These are phyloP conservation scores for Aplosporella prunicola DNA, from an alignment of 2,329 filamentous ascomycete genomes.

Conservation along the genomic window DNA sequence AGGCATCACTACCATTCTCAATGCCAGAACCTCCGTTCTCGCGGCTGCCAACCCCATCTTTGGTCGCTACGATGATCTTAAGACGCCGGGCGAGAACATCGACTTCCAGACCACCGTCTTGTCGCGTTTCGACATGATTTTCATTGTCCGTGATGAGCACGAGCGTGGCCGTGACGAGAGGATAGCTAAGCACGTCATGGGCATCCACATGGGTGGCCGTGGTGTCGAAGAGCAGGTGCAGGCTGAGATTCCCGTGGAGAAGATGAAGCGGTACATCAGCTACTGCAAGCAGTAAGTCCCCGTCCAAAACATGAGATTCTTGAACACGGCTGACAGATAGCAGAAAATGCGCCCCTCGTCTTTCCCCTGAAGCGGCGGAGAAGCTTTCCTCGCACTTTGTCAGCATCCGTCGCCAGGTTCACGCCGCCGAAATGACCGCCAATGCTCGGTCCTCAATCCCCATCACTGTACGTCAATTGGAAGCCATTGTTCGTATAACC, in stretches of 20 bases:
- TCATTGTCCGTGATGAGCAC: slow-evolving; percentile 95
- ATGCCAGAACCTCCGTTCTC: slow-evolving; percentile 87
- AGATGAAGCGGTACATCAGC: slow-evolving; percentile 94
- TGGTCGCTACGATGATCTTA: slow-evolving; percentile 95
- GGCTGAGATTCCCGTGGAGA: slow-evolving; percentile 85
- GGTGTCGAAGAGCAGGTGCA: slow-evolving; percentile 73
- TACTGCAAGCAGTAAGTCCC: slow-evolving; percentile 92
- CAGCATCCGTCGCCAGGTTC: slow-evolving; percentile 87
- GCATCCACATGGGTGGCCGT: slow-evolving; percentile 86
- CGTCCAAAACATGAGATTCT: no score
- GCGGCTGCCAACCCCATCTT: slow-evolving; percentile 97
- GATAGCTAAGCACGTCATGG: slow-evolving; percentile 95
- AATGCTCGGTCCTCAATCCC: slow-evolving; percentile 89
- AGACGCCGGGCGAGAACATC: slow-evolving; percentile 95
- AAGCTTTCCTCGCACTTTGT: slow-evolving; percentile 97
- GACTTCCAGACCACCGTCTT: slow-evolving; percentile 98
- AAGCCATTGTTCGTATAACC: slow-evolving; percentile 80
- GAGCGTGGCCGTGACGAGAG: slow-evolving; percentile 80
- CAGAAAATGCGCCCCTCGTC: slow-evolving; percentile 82
- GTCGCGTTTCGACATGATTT: slow-evolving; percentile 99
- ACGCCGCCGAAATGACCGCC: slow-evolving; percentile 79
- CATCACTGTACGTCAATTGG: slow-evolving; percentile 93
- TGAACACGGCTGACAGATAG: slow-evolving; percentile 26
- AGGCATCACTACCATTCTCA: slow-evolving; percentile 95
- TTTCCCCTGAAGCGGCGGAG: slow-evolving; percentile 84